Conservation (phyloP, 805 yeast species). For the Ogataea paradorogensis region DNA sequence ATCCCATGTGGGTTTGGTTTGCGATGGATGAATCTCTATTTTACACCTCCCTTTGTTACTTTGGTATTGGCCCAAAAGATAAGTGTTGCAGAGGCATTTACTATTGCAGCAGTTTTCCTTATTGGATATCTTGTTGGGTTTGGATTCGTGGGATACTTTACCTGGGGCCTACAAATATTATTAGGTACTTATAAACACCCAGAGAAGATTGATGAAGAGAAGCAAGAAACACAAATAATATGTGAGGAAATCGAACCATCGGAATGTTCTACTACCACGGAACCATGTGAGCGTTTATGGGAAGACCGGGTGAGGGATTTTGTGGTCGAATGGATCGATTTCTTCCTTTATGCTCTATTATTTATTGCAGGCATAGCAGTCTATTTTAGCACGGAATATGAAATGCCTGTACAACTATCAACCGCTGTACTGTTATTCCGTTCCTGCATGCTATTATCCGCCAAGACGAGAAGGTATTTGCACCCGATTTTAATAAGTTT, state of each 20-base stretch:
- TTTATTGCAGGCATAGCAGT: constrained; percentile 58
- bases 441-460: constrained; percentile 44
- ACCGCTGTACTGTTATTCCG: constrained; percentile 58
- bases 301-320: constrained; percentile 22
- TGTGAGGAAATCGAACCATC: too few species aligned
- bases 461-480: constrained; percentile 45
- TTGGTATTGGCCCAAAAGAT: constrained; percentile 68
- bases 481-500: constrained; percentile 75
- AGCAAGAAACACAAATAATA: too few species aligned
- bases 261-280: not conserved
- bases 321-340: constrained; percentile 47
- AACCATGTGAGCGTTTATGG: not conserved
- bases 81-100: constrained; percentile 63
- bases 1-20: constrained; percentile 68
- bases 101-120: constrained; percentile 70
- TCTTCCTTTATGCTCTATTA: constrained; percentile 45
- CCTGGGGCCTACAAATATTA: constrained; percentile 40
- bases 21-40: constrained; percentile 75
- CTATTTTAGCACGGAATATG: constrained; percentile 54
- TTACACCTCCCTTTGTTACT: constrained; percentile 73
- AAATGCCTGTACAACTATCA: constrained; percentile 61
- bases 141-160: constrained; percentile 47
- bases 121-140: constrained; percentile 58
- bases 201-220: constrained; percentile 23
- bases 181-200: constrained; percentile 24